Evolutionary conservation across 192 early-diverging fungal species (phyloP).

Genomic region (Coemansia sp.): DNA sequence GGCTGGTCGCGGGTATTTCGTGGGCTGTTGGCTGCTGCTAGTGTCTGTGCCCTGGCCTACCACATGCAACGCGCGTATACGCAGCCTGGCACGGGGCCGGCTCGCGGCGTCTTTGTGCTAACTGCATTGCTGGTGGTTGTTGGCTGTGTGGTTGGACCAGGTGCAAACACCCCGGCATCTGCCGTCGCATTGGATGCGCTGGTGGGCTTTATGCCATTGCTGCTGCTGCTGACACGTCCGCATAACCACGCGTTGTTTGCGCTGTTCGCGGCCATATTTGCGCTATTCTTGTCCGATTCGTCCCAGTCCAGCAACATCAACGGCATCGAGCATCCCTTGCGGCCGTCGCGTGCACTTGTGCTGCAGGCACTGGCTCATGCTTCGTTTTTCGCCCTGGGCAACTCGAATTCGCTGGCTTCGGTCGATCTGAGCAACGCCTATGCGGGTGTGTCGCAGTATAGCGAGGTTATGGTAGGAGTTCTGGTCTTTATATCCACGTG

Average conservation of each 20-base stretch:
- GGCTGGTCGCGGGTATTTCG: slow-evolving; percentile 23
- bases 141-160: not conserved
- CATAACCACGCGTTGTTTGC: slow-evolving; percentile 62
- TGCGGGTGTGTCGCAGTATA: slow-evolving; percentile 66
- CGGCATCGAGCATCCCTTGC: slow-evolving; percentile 1
- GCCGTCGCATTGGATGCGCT: slow-evolving; percentile 32
- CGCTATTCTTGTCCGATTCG: slow-evolving; percentile 28
- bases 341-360: slow-evolving; percentile 36
- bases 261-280: slow-evolving; percentile 57
- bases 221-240: slow-evolving; percentile 61
- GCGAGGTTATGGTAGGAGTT: slow-evolving; percentile 58
- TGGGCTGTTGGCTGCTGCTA: slow-evolving; percentile 13
- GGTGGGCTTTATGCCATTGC: slow-evolving; percentile 54
- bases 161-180: not conserved
- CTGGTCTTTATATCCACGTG: slow-evolving; percentile 72
- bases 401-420: slow-evolving; percentile 75
- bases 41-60: slow-evolving; percentile 28
- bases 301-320: not conserved
- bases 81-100: slow-evolving; percentile 25
- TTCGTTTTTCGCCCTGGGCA: slow-evolving; percentile 69
- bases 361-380: slow-evolving; percentile 49
- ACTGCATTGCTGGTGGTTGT: not conserved
- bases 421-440: slow-evolving; percentile 77
- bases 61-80: slow-evolving; percentile 38
- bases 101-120: slow-evolving; percentile 20